Evolutionary conservation across 73 alveolate species (phyloP).

Genomic region (Paramecium primaurelia): DNA sequence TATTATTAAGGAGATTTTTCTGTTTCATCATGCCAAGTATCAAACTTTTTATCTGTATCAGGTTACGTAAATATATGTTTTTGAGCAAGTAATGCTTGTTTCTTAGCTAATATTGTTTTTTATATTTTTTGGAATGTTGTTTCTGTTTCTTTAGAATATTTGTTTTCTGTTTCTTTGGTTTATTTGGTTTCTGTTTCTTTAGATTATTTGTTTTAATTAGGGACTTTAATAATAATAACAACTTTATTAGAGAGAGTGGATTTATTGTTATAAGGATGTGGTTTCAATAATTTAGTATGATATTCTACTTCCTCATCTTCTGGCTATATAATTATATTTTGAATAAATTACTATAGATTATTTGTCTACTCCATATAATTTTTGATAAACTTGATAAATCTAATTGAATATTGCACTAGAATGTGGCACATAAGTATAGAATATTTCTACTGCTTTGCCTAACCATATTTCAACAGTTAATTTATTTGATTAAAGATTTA

Average conservation of each 20-base stretch:
- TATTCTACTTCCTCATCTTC: slow-evolving; percentile 17
- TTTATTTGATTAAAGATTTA: not conserved
- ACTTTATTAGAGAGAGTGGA: slow-evolving; percentile 8
- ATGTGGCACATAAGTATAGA: slow-evolving; percentile 41
- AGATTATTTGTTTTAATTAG: not conserved
- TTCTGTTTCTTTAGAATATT: not conserved
- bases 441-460: not conserved
- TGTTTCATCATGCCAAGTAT: not conserved
- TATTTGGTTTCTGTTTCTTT: not conserved
- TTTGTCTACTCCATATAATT: slow-evolving; percentile 40
- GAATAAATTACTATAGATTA: not conserved
- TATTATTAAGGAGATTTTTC: not conserved
- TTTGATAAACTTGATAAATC: not conserved
- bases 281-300: slow-evolving; percentile 11
- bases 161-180: not conserved
- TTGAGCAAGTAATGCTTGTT: not conserved
- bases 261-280: slow-evolving; percentile 22
- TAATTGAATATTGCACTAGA: not conserved
- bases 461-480: slow-evolving; percentile 5
- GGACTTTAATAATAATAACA: slow-evolving; percentile 7
- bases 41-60: not conserved
- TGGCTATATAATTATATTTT: not conserved
- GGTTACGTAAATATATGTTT: not conserved
- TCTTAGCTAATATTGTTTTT: not conserved
- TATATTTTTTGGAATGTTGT: not conserved